A percentile compares a stretch with the other conserved stretches of the same genome.
Evolutionary conservation across 2,329 filamentous ascomycete genomes (phyloP).

Genomic region (Pseudofabraea citricarpa): DNA sequence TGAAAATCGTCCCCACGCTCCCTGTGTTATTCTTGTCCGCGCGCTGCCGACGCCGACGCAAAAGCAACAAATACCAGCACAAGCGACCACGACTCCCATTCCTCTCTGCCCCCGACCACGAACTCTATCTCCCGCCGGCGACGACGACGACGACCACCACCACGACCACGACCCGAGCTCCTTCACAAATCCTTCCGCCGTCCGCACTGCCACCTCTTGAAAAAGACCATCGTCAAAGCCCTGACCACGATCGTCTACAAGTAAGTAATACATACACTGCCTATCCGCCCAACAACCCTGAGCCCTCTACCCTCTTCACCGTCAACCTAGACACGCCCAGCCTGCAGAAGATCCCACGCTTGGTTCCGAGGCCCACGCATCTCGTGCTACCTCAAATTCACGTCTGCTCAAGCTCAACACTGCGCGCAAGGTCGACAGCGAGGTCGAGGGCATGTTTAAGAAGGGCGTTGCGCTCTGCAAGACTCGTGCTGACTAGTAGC

Average conservation of each 20-base stretch:
- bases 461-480: not conserved
- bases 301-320: not conserved
- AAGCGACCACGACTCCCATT: slow-evolving; percentile 1
- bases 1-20: not conserved
- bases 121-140: not conserved
- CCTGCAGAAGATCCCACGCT: slow-evolving; percentile 1
- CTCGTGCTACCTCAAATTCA: not conserved
- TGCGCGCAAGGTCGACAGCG: not conserved
- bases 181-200: not conserved
- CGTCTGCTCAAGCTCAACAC: not conserved
- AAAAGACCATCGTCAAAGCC: not conserved
- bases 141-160: too few species aligned
- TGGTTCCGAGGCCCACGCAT: slow-evolving; percentile 1
- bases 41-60: not conserved
- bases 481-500: not conserved
- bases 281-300: not conserved
- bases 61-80: not conserved
- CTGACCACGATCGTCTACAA: not conserved
- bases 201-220: not conserved
- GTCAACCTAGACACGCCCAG: slow-evolving; percentile 1
- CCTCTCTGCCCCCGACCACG: not conserved
- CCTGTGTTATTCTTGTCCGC: not conserved
- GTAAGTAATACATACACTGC: not conserved
- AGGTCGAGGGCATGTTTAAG: not conserved
- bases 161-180: too few species aligned